Evolutionary conservation across 306 rosid species (phyloP), one percentile per base, ranked within the genome.

Genomic region (Lithocarpus polystachyus): DNA sequence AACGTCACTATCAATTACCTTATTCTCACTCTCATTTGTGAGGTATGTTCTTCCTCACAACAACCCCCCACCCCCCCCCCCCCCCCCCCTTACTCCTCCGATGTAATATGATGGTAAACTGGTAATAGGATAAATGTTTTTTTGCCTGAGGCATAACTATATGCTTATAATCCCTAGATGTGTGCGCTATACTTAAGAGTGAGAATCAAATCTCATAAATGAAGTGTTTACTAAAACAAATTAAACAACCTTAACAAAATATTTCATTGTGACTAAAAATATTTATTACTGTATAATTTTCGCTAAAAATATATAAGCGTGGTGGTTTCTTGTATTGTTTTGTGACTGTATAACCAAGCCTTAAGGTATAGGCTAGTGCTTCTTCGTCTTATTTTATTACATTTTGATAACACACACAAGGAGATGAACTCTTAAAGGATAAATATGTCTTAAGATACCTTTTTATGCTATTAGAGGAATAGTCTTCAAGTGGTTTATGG

Each of bases 1-100:
- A 93, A 95, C 79, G 87, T 91, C 85, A 91, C 98, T 80, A 84
- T 93, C 90, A 93, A 95, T 90, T 95, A 95, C 85, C 99, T 95
- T 59, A 93, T 93, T 82, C 98, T 93, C 80, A 93, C 97, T 73
- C 98, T 95, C 80, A 84, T 90, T 76, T 95, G 99, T 13, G 97
- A 95, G 94, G 97, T 95, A 91, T 10, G 73, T 53, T 20, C 43
- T 9, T 0, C 6, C 3, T 3, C 12, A n/a, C n/a, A n/a, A n/a
- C n/a, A n/a, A n/a, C n/a, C n/a, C n/a, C n/a, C n/a, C n/a, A n/a
- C 8, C 23, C 0, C 2, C 43, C 43, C 43, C 45, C 11, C 0
- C 45, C 45, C 45, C 45, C 3, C 11, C 10, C 0, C 2, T 37
- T 20, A 8, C 17, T 22, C 6, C 6, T 23, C 3, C 4, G 31